Evolutionary conservation across 1,284 basidiomycete genomes (phyloP), one percentile per base, ranked within the genome.

Genomic region (Pyrrhoderma lamaoense): DNA sequence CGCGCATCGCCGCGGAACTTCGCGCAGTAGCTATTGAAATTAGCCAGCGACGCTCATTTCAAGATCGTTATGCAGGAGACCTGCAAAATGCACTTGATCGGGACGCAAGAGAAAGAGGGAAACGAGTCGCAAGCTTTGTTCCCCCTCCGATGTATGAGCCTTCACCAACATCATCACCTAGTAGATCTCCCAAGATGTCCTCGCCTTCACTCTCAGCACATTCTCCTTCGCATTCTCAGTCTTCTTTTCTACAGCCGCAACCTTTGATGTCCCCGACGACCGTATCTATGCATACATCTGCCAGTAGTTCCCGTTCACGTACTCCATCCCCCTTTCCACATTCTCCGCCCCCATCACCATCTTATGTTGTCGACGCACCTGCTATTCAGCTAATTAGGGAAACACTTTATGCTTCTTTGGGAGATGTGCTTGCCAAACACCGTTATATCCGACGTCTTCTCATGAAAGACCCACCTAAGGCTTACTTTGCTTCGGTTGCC

Each of bases 21-120:
- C 74, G 85, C 14, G 82, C 85, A 0, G 82, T 89, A 0, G 82
- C 86, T 0, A 87, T 89, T 49, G 85, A 88, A 59, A 87, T 89
- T 57, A 84, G 82, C 54, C 86, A 89, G 65, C 67, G 88, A 3
- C 69, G 88, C n/a, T 80, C 84, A 0, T 91, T 91, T 66, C 88
- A 90, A 62, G 77, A 86, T 56, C 71, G 85, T 7, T 90, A 85
- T 60, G 79, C 78, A 0, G 61, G 65, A 3, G 89, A 87, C 62
- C 65, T 91, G 2, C 85, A 90, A 63, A 82, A 80, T 1, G 88
- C 85, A 0, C 69, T 91, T 45, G 84, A 89, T 59, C 74, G 79
- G 0, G 79, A 81, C 7, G 61, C 60, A 2, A 60, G 61, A 0
- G 42, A 3, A 8, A 36, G 51, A 21, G 47, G 48, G 27, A 25